Base-by-base conservation (phyloP, 176 grass and related monocot genomes). In the Carex cristatella region DNA sequence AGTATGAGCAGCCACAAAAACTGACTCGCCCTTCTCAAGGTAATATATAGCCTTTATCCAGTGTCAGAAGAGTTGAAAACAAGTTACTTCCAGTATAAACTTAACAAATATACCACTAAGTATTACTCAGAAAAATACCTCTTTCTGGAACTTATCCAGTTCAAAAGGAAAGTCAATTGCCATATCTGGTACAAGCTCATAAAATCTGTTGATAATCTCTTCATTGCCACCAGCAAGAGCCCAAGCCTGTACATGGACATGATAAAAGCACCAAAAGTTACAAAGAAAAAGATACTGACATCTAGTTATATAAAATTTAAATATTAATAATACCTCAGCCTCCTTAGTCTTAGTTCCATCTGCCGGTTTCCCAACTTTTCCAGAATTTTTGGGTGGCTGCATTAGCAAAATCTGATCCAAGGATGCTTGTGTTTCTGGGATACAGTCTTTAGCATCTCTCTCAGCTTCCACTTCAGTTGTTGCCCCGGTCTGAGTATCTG, bases 1-100 rank as follows among this genome's bases (percentile, higher is more conserved):
- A 72, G 95, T 98, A 89, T 98, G 95, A 56, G 95, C 95, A n/a
- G 95, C 95, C 51, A 98, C 93, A 69, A 98, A 98, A 84, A 98
- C 95, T 48, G 95, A 98, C 63, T 98, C 93, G 14, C 92, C 95
- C 83, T 93, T 94, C 88, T 98, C 93, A 13, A 98, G 91, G 86
- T 93, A 93, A 87, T 94, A 94, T 87, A 98, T 98, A 69, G 95
- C 95, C 92, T 97, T 81, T 63, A 86, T 38, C 44, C 64, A 85
- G 14, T 58, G 84, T 53, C 69, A 38, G 77, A n/a, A 85, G 85
- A 76, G 35, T 79, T 63, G 57, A 56, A 77, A 76, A 77, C 12
- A 55, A 55, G 49, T 56, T 56, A 77, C 23, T 77, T 77, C 73
- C 19, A 7, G 7, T 32, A 8, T 31, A 77, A 55, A 55, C 35